A percentile compares a stretch with the other conserved stretches of the same genome.
These are phyloP conservation scores for Nemania bipapillata DNA, from an alignment of 2,329 filamentous ascomycete species.

Conservation along the genomic window DNA sequence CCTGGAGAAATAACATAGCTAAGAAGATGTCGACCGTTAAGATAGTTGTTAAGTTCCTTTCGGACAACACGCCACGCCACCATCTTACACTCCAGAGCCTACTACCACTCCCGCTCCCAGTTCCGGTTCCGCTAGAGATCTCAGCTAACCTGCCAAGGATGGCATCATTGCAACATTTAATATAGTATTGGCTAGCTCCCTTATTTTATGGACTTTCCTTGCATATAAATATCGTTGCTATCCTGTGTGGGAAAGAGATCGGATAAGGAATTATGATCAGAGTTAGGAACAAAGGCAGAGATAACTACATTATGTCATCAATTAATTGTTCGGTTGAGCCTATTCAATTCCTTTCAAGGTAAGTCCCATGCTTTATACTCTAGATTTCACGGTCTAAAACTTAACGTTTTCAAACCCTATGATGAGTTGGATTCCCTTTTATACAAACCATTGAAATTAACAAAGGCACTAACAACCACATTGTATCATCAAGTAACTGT, in stretches of 20 bases:
- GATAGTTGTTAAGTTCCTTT: neutral
- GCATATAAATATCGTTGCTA: conserved; percentile 13
- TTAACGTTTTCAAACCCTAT: neutral
- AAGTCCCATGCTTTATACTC: neutral
- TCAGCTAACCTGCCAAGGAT: neutral
- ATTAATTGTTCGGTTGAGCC: neutral
- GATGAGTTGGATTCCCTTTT: no score
- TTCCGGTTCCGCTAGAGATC: no score
- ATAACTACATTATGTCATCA: neutral
- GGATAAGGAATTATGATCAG: no score
- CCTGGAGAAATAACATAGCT: no score
- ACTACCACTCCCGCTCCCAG: neutral
- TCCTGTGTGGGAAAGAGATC: neutral
- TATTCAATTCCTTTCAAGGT: neutral
- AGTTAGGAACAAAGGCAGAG: neutral
- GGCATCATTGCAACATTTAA: neutral
- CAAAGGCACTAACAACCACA: no score
- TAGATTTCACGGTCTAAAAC: neutral
- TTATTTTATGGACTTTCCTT: neutral
- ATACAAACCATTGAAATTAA: no score
- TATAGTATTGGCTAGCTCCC: neutral
- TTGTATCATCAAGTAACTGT: no score
- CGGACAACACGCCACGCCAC: neutral
- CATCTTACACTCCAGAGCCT: neutral
- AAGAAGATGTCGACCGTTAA: no score